A percentile compares a stretch with the other conserved stretches of the same genome.
Conservation (phyloP, 768 basidiomycete species). For the Boletus insuetus region DNA sequence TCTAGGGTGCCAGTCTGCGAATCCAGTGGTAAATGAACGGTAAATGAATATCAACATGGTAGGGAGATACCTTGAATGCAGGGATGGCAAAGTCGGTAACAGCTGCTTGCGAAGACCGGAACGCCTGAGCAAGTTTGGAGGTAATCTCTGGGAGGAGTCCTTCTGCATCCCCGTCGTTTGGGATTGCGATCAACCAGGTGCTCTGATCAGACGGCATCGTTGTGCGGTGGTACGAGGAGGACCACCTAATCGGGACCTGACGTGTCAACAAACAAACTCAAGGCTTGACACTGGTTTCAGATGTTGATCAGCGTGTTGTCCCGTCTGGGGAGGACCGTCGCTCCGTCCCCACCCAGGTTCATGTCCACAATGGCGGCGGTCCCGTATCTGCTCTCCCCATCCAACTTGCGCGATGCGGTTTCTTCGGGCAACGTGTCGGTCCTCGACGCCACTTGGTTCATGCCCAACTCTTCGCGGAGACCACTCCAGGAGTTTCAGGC, state of each 20-base stretch:
- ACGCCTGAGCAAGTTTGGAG: slow-evolving; percentile 58
- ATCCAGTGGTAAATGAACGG: slow-evolving; percentile 8
- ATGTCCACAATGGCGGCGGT: slow-evolving; percentile 39
- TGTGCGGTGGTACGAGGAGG: not conserved
- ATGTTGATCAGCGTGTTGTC: not conserved
- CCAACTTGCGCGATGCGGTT: slow-evolving; percentile 40
- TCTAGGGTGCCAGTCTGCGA: slow-evolving; percentile 91
- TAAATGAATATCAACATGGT: not conserved
- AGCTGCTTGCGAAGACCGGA: slow-evolving; percentile 46
- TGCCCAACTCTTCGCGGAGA: slow-evolving; percentile 82
- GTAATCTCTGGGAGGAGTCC: slow-evolving; percentile 64
- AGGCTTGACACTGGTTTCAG: too few species aligned
- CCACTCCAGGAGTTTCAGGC: slow-evolving; percentile 64
- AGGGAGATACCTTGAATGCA: slow-evolving; percentile 74
- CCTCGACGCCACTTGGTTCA: slow-evolving; percentile 88
- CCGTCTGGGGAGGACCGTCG: slow-evolving; percentile 9
- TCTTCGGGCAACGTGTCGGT: slow-evolving; percentile 37
- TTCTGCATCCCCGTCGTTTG: slow-evolving; percentile 83
- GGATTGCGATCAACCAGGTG: slow-evolving; percentile 89
- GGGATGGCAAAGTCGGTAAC: slow-evolving; percentile 74
- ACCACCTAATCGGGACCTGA: slow-evolving; percentile 14
- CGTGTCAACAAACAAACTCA: too few species aligned
- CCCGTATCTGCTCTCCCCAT: slow-evolving; percentile 54
- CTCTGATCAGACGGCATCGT: slow-evolving; percentile 93
- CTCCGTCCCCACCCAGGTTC: slow-evolving; percentile 16